These are phyloP conservation scores for Monosporascus sp. DNA, from an alignment of 2,329 filamentous ascomycete species.

Conservation along the genomic window DNA sequence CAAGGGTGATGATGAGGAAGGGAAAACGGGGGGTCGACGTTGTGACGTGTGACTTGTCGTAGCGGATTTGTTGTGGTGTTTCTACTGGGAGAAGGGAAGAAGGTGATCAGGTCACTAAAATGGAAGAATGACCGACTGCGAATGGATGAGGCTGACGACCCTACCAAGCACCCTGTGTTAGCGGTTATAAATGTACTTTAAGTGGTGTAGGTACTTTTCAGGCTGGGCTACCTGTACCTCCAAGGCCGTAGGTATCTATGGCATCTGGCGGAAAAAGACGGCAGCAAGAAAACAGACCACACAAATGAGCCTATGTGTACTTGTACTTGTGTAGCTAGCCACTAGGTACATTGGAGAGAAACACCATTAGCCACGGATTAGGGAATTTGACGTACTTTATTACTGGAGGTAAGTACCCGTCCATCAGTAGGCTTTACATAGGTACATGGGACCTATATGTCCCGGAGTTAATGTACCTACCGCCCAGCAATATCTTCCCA, in stretches of 20 bases:
- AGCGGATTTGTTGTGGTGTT: not conserved
- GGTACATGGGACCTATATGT: not conserved
- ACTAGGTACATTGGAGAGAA: too few relatives aligned
- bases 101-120: not conserved
- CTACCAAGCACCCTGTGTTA: not conserved
- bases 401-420: not conserved
- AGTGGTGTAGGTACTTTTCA: not conserved
- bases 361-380: too few relatives aligned
- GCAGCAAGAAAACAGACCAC: too few relatives aligned
- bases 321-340: too few relatives aligned
- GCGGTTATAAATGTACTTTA: not conserved
- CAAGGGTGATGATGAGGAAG: not conserved
- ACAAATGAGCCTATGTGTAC: too few relatives aligned
- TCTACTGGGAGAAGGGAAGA: not conserved
- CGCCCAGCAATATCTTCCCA: too few relatives aligned
- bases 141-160: not conserved
- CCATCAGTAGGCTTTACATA: not conserved
- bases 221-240: not conserved
- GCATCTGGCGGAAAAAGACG: too few relatives aligned
- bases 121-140: not conserved
- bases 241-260: not conserved
- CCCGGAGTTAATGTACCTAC: too few relatives aligned
- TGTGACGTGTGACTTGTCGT: not conserved
- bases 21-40: not conserved
- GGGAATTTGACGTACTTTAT: not conserved